Conservation (phyloP, 2,329 filamentous ascomycete species). For the Exophiala mesophila region DNA sequence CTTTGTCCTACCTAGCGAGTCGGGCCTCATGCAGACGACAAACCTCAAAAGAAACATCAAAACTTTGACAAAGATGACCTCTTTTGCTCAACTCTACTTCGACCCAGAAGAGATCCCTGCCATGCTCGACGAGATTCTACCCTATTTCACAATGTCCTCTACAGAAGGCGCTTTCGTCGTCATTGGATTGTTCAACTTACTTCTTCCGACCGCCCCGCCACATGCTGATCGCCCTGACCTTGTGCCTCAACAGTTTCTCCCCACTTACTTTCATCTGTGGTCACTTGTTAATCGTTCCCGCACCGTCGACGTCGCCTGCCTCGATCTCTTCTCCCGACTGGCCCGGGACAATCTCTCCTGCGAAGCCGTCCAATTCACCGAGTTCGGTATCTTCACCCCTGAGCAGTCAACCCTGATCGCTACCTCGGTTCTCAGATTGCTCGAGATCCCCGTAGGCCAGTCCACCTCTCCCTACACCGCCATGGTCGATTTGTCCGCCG, state of each 20-base stretch:
- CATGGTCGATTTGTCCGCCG: conserved; percentile 74
- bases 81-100: conserved; percentile 87
- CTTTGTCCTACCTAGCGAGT: conserved; percentile 81
- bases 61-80: conserved; percentile 80
- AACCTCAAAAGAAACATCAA: conserved; percentile 63
- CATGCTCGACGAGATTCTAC: conserved; percentile 75
- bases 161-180: conserved; percentile 89
- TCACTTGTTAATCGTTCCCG: conserved; percentile 87
- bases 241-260: conserved; percentile 83
- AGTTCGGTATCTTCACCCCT: conserved; percentile 85
- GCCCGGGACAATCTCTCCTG: conserved; percentile 77
- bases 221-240: conserved; percentile 67
- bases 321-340: conserved; percentile 84
- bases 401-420: conserved; percentile 92
- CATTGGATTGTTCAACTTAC: conserved; percentile 76
- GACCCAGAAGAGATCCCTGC: conserved; percentile 78
- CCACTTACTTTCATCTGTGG: conserved; percentile 96
- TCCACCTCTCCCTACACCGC: conserved; percentile 84
- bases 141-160: conserved; percentile 90
- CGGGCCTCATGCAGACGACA: conserved; percentile 57
- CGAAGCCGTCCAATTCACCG: conserved; percentile 70
- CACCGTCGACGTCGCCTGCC: conserved; percentile 75
- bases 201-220: conserved; percentile 78
- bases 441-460: conserved; percentile 95
- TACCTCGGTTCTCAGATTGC: conserved; percentile 78